A percentile compares a stretch with the other conserved stretches of the same genome.
These are phyloP conservation scores for Gossypium ekmanianum DNA, from an alignment of 345 rosid species.

Conservation along the genomic window DNA sequence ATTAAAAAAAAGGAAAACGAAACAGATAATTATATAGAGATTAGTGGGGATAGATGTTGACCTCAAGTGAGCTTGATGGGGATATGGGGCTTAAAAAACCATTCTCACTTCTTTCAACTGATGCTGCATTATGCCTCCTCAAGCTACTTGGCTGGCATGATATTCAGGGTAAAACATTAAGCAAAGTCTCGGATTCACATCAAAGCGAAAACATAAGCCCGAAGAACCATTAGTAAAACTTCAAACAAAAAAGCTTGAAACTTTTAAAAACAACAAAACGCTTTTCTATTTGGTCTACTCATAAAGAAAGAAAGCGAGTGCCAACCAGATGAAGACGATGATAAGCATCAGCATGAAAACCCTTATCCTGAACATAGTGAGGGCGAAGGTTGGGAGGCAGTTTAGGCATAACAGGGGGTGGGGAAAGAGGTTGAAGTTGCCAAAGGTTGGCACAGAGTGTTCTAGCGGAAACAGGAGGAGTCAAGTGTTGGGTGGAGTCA, in stretches of 20 bases:
- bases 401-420: conserved; percentile 23
- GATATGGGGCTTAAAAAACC: conserved; percentile 34
- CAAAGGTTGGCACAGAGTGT: conserved; percentile 75
- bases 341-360: conserved; percentile 11
- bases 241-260: not conserved
- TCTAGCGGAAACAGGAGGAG: conserved; percentile 50
- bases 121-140: conserved; percentile 34
- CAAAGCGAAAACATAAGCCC: not conserved
- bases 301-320: conserved; percentile 6
- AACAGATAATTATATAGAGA: not conserved
- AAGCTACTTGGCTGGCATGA: conserved; percentile 48
- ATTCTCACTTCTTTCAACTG: conserved; percentile 26
- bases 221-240: not conserved
- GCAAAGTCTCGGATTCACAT: not conserved
- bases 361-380: conserved; percentile 19
- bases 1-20: not conserved
- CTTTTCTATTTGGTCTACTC: too few species aligned
- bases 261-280: not conserved
- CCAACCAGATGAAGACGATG: conserved; percentile 38
- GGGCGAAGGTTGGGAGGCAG: conserved; percentile 16
- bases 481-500: conserved; percentile 31
- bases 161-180: conserved; percentile 5
- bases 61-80: conserved; percentile 66
- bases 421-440: conserved; percentile 56
- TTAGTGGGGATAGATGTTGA: conserved; percentile 12